These are phyloP conservation scores for Lindgomyces ingoldianus DNA, from an alignment of 495 filamentous ascomycete genomes.

Conservation along the genomic window DNA sequence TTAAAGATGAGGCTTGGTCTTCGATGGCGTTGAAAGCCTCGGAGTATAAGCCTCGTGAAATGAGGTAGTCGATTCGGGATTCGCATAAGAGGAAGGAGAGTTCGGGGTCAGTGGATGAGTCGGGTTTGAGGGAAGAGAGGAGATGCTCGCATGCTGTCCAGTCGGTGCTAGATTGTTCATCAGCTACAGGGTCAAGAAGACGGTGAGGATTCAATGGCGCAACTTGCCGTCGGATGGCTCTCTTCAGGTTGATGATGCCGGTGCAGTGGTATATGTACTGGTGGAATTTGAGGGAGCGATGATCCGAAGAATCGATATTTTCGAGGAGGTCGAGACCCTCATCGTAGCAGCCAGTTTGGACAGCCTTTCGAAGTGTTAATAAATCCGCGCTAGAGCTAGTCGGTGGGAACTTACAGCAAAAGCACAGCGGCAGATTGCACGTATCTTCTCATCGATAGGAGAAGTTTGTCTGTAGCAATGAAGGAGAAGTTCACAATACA, in stretches of 20 bases:
- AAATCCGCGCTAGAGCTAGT: neutral
- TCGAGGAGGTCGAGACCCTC: slow-evolving; percentile 69
- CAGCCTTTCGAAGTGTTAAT: slow-evolving; percentile 49
- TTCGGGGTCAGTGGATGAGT: slow-evolving; percentile 58
- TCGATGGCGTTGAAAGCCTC: slow-evolving; percentile 70
- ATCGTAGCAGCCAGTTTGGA: slow-evolving; percentile 68
- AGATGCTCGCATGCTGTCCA: slow-evolving; percentile 12
- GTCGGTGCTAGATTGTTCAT: slow-evolving; percentile 25
- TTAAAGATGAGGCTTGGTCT: slow-evolving; percentile 61
- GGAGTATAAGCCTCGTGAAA: slow-evolving; percentile 62
- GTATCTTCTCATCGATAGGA: slow-evolving; percentile 77
- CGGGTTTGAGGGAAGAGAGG: slow-evolving; percentile 22
- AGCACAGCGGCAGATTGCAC: slow-evolving; percentile 60
- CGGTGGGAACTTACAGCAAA: slow-evolving; percentile 51
- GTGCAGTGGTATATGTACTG: slow-evolving; percentile 67
- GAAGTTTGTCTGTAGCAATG: slow-evolving; percentile 66
- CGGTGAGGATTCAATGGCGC: neutral
- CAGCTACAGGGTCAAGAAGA: neutral
- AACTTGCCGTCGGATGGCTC: slow-evolving; percentile 31
- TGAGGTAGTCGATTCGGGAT: slow-evolving; percentile 69
- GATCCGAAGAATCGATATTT: slow-evolving; percentile 61
- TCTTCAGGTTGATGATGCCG: slow-evolving; percentile 32
- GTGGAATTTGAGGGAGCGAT: slow-evolving; percentile 74
- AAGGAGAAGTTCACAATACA: slow-evolving; percentile 74
- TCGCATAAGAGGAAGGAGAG: slow-evolving; percentile 68